These are phyloP conservation scores for Orbilia oligospora DNA, from an alignment of 2,329 filamentous ascomycete species.

Conservation along the genomic window DNA sequence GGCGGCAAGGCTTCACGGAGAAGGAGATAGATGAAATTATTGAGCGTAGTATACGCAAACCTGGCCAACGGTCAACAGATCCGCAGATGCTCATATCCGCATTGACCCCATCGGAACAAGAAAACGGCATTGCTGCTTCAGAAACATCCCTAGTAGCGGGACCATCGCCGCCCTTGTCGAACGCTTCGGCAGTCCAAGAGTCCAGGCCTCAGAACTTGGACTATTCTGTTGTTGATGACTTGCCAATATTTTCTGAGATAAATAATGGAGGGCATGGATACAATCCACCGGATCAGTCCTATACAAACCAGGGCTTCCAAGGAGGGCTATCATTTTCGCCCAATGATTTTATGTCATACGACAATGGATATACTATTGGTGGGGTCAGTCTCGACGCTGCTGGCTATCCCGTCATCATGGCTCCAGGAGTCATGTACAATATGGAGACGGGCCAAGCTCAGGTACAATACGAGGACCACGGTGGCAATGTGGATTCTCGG, in stretches of 20 bases:
- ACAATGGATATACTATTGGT: constrained; percentile 55
- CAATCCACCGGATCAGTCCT: constrained; percentile 50
- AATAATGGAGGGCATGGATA: constrained; percentile 29
- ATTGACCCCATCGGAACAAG: constrained; percentile 38
- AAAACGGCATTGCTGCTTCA: constrained; percentile 7
- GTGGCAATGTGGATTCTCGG: constrained; percentile 43
- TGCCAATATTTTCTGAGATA: constrained; percentile 56
- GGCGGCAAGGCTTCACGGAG: constrained; percentile 38
- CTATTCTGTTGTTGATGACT: constrained; percentile 53
- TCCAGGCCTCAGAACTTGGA: constrained; percentile 49
- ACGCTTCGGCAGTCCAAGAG: constrained; percentile 23
- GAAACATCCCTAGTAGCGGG: constrained; percentile 16
- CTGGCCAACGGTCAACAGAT: constrained; percentile 27
- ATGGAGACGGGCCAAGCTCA: constrained; percentile 54
- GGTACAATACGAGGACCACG: constrained; percentile 49
- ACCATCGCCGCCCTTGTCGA: constrained; percentile 13
- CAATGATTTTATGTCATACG: constrained; percentile 47
- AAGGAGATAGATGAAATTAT: constrained; percentile 57
- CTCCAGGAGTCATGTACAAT: constrained; percentile 59
- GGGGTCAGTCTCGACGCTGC: constrained; percentile 55
- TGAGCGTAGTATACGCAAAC: constrained; percentile 50
- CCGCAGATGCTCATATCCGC: constrained; percentile 39
- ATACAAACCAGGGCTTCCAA: constrained; percentile 50
- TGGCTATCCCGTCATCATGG: constrained; percentile 54
- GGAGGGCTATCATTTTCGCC: constrained; percentile 40